Base-by-base conservation (phyloP, 441 rosid species). In the Gossypium davidsonii region DNA sequence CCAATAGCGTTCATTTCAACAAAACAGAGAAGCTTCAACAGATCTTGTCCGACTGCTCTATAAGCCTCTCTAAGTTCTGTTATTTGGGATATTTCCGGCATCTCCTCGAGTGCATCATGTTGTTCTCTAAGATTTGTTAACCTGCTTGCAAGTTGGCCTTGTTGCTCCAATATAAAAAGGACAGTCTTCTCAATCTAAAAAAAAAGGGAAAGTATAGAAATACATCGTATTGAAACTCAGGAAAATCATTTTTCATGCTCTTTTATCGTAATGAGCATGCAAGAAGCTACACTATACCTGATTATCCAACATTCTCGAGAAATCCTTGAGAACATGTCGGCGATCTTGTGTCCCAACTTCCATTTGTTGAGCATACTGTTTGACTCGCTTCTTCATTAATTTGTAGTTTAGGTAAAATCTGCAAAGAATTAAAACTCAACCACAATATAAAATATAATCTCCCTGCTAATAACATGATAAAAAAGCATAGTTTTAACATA, bases 81-180 rank as follows among this genome's bases (percentile, higher is more conserved):
- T 71, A 93, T 82, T 78, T 72, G 83, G 51, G 90, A 80, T 71
- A 96, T 85, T 71, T 89, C 97, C 52, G 93, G 88, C 77, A 84
- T 83, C 83, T 81, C 83, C 70, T 77, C 88, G 74, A 93, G 86
- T 73, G 85, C 87, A 52, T 91, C 94, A 72, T 88, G 96, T 51
- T 76, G 75, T 72, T 88, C 91, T 77, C 95, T 83, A 73, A 96
- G 86, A 57, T 73, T 77, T 28, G 86, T 73, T 79, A 96, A 80
- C 80, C 97, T 79, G 82, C 89, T 89, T 59, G 96, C 88, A 71
- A 96, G 91, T 39, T 80, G 76, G 65, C 99, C 98, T 89, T 96
- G 99, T 91, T 91, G 97, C 80, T 96, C 99, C 89, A 96, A 76
- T 78, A 96, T 81, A 76, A 96, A 96, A 37, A 96, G 97, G 68